These are phyloP conservation scores for Annulohypoxylon maeteangense DNA, from an alignment of 495 filamentous ascomycete species.

Conservation along the genomic window DNA sequence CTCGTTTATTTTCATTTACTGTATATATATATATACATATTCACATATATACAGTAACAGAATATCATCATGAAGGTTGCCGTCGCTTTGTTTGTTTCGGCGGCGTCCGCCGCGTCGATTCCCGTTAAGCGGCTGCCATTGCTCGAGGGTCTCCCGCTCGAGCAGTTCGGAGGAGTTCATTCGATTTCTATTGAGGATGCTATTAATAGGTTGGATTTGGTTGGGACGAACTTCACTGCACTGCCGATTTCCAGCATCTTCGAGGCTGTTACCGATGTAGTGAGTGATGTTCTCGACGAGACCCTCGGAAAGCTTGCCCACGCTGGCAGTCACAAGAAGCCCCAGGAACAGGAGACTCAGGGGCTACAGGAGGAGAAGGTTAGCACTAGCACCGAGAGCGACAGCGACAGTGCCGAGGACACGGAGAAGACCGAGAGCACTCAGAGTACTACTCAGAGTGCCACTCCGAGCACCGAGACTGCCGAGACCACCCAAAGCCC, in stretches of 20 bases:
- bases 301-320: neutral
- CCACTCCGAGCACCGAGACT: neutral
- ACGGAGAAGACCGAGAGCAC: neutral
- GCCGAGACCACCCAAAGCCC: neutral
- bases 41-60: slow-evolving; percentile 30
- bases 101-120: slow-evolving; percentile 43
- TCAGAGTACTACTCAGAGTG: neutral
- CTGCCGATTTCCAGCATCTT: slow-evolving; percentile 40
- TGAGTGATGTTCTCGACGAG: neutral
- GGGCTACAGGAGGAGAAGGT: slow-evolving; percentile 11
- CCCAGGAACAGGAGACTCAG: neutral
- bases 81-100: slow-evolving; percentile 42
- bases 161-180: slow-evolving; percentile 40
- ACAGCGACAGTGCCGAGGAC: neutral
- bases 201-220: slow-evolving; percentile 33
- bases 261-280: neutral
- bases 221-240: slow-evolving; percentile 42
- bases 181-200: slow-evolving; percentile 37
- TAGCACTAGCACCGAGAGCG: neutral
- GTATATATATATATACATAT: slow-evolving; percentile 28
- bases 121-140: slow-evolving; percentile 12
- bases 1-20: slow-evolving; percentile 35
- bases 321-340: neutral
- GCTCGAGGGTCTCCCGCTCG: slow-evolving; percentile 39
- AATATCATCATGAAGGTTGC: slow-evolving; percentile 45